phyloP scores from a whole-genome alignment of 176 grass and related monocot species.

The Triticum dicoccoides region DNA sequence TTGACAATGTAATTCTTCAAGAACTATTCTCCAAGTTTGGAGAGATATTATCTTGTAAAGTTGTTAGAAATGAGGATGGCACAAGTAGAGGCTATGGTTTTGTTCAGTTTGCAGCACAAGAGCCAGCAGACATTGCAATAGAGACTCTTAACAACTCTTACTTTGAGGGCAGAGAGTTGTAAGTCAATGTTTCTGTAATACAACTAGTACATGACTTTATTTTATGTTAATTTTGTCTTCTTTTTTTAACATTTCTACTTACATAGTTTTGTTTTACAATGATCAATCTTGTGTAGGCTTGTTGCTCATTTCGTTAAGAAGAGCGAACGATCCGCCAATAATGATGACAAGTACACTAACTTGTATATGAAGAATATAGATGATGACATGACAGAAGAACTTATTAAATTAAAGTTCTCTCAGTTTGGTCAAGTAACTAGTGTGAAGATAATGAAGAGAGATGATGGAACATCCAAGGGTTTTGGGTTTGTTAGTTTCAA shows the following conservation, averaged over 20 bases:
- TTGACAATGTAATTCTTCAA: slow-evolving; percentile 54
- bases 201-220: background rate
- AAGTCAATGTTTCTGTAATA: slow-evolving; percentile 14
- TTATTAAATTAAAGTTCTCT: slow-evolving; percentile 75
- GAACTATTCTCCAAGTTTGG: slow-evolving; percentile 70
- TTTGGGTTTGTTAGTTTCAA: slow-evolving; percentile 90
- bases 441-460: slow-evolving; percentile 60
- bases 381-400: slow-evolving; percentile 70
- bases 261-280: background rate
- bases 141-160: slow-evolving; percentile 47
- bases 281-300: slow-evolving; percentile 33
- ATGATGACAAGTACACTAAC: slow-evolving; percentile 70
- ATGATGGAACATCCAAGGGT: slow-evolving; percentile 62
- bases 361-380: slow-evolving; percentile 95
- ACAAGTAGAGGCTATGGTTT: slow-evolving; percentile 69
- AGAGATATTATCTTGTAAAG: slow-evolving; percentile 79
- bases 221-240: background rate
- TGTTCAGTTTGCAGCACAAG: slow-evolving; percentile 66
- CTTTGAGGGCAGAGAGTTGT: slow-evolving; percentile 54
- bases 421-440: slow-evolving; percentile 57
- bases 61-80: slow-evolving; percentile 56
- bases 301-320: slow-evolving; percentile 76
- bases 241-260: background rate
- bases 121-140: slow-evolving; percentile 57
- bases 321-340: slow-evolving; percentile 40